Conservation (phyloP, 371 early-diverging fungal genomes). For the Parasitella parasitica region DNA sequence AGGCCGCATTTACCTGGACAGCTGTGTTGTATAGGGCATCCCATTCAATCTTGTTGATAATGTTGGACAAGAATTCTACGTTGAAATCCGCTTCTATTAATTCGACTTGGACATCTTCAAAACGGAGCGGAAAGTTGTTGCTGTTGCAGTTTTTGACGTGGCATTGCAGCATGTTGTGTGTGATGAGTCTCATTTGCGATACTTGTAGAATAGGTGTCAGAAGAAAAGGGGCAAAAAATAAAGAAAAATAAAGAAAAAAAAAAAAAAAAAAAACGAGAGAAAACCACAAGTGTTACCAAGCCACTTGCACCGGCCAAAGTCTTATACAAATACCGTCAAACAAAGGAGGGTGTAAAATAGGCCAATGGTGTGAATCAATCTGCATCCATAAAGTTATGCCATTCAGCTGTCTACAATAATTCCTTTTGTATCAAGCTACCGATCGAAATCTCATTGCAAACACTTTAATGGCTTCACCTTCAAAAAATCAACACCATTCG, state of each 20-base stretch:
- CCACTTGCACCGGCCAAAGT: slow-evolving; percentile 3
- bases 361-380: slow-evolving; percentile 2
- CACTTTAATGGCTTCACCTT: not conserved
- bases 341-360: too few relatives aligned
- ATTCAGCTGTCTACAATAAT: not conserved
- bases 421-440: not conserved
- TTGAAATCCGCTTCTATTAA: slow-evolving; percentile 83
- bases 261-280: not conserved
- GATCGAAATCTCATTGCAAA: not conserved
- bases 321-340: too few relatives aligned
- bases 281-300: not conserved
- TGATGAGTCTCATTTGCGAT: slow-evolving; percentile 81
- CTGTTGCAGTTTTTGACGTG: slow-evolving; percentile 91
- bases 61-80: slow-evolving; percentile 78
- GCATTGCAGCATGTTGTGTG: slow-evolving; percentile 98
- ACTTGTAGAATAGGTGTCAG: not conserved
- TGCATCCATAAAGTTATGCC: slow-evolving; percentile 8
- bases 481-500: not conserved
- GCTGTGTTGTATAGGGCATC: slow-evolving; percentile 75
- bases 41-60: slow-evolving; percentile 88
- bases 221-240: not conserved
- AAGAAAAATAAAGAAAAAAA: not conserved
- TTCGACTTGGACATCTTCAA: slow-evolving; percentile 85
- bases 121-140: slow-evolving; percentile 86
- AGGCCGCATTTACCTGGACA: slow-evolving; percentile 53